Evolutionary conservation across 352 stramenopile species (phyloP).

Genomic region (Globisporangium polare): DNA sequence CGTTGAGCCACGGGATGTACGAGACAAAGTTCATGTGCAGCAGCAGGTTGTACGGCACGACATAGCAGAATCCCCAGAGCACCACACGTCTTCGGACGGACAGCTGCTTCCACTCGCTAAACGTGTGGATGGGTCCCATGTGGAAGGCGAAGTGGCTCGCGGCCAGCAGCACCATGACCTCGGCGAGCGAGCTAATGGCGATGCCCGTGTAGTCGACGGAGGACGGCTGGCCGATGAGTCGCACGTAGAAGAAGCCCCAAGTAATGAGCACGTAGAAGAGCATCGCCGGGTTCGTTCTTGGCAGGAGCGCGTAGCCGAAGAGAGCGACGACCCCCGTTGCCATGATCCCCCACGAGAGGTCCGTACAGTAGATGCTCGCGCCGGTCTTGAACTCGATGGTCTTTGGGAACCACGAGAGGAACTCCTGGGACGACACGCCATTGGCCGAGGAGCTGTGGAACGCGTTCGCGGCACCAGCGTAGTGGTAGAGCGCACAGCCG

Average conservation of each 20-base stretch:
- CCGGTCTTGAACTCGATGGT: slow-evolving; percentile 67
- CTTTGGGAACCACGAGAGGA: slow-evolving; percentile 79
- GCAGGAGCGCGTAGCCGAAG: slow-evolving; percentile 51
- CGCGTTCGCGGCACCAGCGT: slow-evolving; percentile 22
- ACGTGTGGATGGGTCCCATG: slow-evolving; percentile 38
- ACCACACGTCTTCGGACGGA: slow-evolving; percentile 30
- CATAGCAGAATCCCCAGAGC: slow-evolving; percentile 60
- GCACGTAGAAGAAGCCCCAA: slow-evolving; percentile 77
- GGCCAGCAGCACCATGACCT: slow-evolving; percentile 65
- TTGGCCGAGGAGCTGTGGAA: slow-evolving; percentile 49
- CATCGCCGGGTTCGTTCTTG: slow-evolving; percentile 27
- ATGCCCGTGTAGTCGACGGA: slow-evolving; percentile 59
- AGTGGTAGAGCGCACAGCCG: slow-evolving; percentile 40
- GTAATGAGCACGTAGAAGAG: slow-evolving; percentile 53
- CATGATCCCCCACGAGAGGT: slow-evolving; percentile 76
- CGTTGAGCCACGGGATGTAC: slow-evolving; percentile 71
- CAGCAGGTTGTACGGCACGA: slow-evolving; percentile 64
- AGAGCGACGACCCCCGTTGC: slow-evolving; percentile 26
- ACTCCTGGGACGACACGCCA: slow-evolving; percentile 45
- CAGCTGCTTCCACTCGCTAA: slow-evolving; percentile 36
- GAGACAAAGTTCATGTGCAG: slow-evolving; percentile 75
- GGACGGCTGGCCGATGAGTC: slow-evolving; percentile 52
- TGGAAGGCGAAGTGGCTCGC: slow-evolving; percentile 39
- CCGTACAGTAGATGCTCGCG: slow-evolving; percentile 51
- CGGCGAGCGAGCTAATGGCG: slow-evolving; percentile 41